These are phyloP conservation scores for Ogataea pignaliae DNA, from an alignment of 805 yeast species.

Conservation along the genomic window DNA sequence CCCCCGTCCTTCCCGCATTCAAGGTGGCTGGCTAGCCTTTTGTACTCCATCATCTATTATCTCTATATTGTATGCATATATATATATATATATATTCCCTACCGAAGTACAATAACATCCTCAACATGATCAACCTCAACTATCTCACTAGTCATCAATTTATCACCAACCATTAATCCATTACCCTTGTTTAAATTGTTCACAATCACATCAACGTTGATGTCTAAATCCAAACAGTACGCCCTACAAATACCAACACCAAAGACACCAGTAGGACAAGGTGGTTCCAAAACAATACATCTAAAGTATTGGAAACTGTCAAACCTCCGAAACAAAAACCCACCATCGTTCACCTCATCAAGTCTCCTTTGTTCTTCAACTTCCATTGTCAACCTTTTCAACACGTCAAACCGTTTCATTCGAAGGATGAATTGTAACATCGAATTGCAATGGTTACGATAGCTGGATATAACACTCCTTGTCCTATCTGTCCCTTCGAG, in stretches of 20 bases:
- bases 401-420: constrained; percentile 14
- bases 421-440: constrained; percentile 21
- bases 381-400: constrained; percentile 5
- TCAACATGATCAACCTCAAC: constrained; percentile 35
- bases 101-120: constrained; percentile 36
- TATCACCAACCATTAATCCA: constrained; percentile 39
- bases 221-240: constrained; percentile 43
- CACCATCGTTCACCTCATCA: constrained; percentile 2
- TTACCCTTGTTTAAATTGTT: constrained; percentile 19
- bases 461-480: constrained; percentile 3
- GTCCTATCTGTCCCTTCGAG: background rate
- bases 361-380: constrained; percentile 1
- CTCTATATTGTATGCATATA: background rate
- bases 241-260: constrained; percentile 32
- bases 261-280: constrained; percentile 6
- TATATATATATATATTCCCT: constrained; percentile 3
- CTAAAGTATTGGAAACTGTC: constrained; percentile 26
- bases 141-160: constrained; percentile 41
- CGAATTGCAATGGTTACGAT: constrained; percentile 18
- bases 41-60: too few relatives aligned
- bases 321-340: too few relatives aligned
- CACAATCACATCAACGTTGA: constrained; percentile 40
- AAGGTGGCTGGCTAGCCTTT: too few relatives aligned
- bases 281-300: constrained; percentile 40
- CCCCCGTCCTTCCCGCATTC: too few relatives aligned